Evolutionary conservation across 2,329 filamentous ascomycete genomes (phyloP), one percentile per base, ranked within the genome.

Genomic region (Penicillium hesseltinei): DNA sequence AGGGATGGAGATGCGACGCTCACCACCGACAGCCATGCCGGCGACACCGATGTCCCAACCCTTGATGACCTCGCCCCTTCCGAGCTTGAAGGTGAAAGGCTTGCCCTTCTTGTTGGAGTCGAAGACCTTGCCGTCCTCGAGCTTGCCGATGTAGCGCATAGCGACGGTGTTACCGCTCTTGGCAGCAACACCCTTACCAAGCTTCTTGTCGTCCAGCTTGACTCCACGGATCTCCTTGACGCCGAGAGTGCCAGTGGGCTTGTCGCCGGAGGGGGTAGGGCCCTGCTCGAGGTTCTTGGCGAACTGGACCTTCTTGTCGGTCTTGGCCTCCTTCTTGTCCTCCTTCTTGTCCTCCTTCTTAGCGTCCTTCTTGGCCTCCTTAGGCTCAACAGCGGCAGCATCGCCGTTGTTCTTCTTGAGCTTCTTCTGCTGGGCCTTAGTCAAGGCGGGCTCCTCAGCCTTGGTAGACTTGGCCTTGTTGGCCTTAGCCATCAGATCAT

Each of bases 61-160:
- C 84, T 96, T 94, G 82, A 99, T 99, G 71, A 99, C 95, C 77
- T 97, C 91, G 61, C 92, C 92, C 73, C 88, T 86, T 67, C 94
- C 95, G 60, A 95, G 87, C 83, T 93, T 96, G 86, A 97, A 97
- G 66, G 84, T 84, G 81, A 99, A 99, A 57, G 95, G 93, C 82
- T 96, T 92, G 70, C 94, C 94, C 82, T 95, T 97, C 85, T 97
- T 99, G 85, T 99, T 97, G 77, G 92, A 91, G 78, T 97, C 93
- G 72, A 99, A 99, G 66, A 96, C 87, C 81, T 97, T 95, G 78
- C 92, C 92, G 77, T 96, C 89, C 72, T 88, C 85, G 62, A 94
- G 89, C 84, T 99, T 99, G 77, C 94, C 94, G 70, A 99, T 97
- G 81, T 99, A 99, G 73, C 94, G 88, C 86, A 99, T 94, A 71